Percentiles rank a stretch among this genome's conserved stretches.
Conservation (phyloP, 176 grass and related monocot genomes). For the Ensete glaucum region DNA sequence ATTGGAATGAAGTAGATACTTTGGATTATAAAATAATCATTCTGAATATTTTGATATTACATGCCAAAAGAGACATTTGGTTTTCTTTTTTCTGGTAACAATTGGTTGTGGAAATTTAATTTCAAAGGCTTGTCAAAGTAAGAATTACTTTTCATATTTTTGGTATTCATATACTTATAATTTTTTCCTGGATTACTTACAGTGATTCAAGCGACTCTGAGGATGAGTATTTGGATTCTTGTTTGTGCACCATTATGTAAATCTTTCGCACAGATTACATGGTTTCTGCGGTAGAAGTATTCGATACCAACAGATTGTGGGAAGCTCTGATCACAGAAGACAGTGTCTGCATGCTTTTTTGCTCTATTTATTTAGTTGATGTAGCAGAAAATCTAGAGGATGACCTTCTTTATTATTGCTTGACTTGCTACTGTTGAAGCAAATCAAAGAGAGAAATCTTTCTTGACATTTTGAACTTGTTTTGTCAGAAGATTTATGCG, state of each 20-base stretch:
- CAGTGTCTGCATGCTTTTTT: not conserved
- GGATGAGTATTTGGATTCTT: slow-evolving; percentile 71
- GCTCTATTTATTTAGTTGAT: not conserved
- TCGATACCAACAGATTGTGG: not conserved
- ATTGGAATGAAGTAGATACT: no score
- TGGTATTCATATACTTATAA: not conserved
- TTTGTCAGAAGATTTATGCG: no score
- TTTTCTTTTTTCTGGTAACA: no score
- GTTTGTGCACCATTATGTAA: slow-evolving; percentile 73
- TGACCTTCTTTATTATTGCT: not conserved
- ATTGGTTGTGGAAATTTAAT: no score
- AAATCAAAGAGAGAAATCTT: no score
- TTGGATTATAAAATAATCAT: no score
- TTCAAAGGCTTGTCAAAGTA: no score
- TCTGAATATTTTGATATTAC: no score
- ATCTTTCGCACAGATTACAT: slow-evolving; percentile 2
- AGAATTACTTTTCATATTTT: not conserved
- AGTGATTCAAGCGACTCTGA: slow-evolving; percentile 69
- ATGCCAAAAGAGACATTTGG: no score
- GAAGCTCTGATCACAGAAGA: not conserved
- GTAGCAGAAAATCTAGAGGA: not conserved
- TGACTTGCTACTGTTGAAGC: not conserved
- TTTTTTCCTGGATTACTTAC: slow-evolving; percentile 13
- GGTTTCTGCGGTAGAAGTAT: not conserved
- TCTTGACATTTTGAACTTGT: no score